Evolutionary conservation across 306 rosid genomes (phyloP), one percentile per base, ranked within the genome.

Genomic region (Fragaria vesca): DNA sequence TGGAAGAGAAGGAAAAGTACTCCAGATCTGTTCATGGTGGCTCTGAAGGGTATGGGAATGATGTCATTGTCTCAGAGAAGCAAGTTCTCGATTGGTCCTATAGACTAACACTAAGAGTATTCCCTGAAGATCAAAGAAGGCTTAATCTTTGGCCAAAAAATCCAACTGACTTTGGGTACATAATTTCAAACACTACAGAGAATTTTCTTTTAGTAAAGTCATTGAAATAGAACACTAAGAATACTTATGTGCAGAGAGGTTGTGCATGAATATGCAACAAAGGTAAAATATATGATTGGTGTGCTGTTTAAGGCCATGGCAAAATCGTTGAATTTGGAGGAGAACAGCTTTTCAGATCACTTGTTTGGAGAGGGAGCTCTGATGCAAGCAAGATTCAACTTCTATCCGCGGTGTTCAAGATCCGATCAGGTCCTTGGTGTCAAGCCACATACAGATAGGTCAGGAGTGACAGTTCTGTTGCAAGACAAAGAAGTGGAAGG

Each of bases 21-120:
- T 82, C 76, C 43, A 83, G 90, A 83, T 79, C 74, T 48, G 68
- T 71, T 47, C 74, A 79, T 11, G 76, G 65, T 2, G n/a, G 77
- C 3, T 1, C 78, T 8, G 93, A 93, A 83, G 98, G 98, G 7
- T 93, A 89, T 83, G 97, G 98, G 66, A 84, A 81, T 45, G 97
- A 93, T 78, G 43, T 43, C 21, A 78, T 89, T 50, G 84, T 78
- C 42, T 80, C 88, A 6, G 80, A 85, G 40, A 52, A 87, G 3
- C 97, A 93, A 81, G 87, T 67, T 36, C 90, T 93, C 32, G 97
- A 93, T 30, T 93, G 98, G 94, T 84, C 74, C 30, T 93, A 91
- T 63, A 83, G 94, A 32, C 13, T 93, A 48, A 88, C 81, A 80
- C 82, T 91, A 4, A 38, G 30, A 4, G 86, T 91, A 12, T 74